Evolutionary conservation across 179 eudicot genomes (phyloP), one percentile per base, ranked within the genome.

Genomic region (Patellifolia procumbens): DNA sequence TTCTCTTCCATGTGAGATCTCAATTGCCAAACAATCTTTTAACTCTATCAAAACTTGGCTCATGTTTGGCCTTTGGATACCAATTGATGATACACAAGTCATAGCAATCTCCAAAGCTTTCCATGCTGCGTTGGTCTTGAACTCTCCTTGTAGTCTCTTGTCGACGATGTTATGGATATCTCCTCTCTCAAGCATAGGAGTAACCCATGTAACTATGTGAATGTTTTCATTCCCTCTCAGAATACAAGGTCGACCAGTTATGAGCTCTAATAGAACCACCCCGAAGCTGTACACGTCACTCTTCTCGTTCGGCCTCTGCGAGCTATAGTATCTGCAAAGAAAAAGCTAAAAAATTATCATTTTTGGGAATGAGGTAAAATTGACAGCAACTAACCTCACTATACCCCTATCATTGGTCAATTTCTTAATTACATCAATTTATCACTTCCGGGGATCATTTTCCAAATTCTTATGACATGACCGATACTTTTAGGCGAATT

Each of bases 201-300:
- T 2, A 13, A 67, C 72, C 78, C 81, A 76, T 0, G 59, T 7
- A 70, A 51, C 55, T 2, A 81, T 20, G 31, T 77, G 55, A 3
- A 45, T 32, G 0, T 5, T 4, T 17, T 68, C 63, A 0, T 9
- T 13, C 24, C 42, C 31, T 58, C 28, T 72, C 10, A 58, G 19
- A 4, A 81, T 22, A 31, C 74, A 61, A 2, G 68, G 56, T 8
- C 46, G 28, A 5, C 77, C 80, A 3, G 83, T 81, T 60, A 81
- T 66, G 2, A 81, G 60, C 42, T 81, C 72, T 16, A 80, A 42
- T 12, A 80, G 29, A 12, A 80, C 70, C 2, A 80, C 64, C 34
- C 83, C 83, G 9, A 72, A 81, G 32, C 70, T 68, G 28, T 55
- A 72, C 0, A 76, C 80, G 26, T 76, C 80, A 16, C 80, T 72